Conservation (phyloP, 2,329 filamentous ascomycete genomes). For the Aspergillus quadrilineatus region DNA sequence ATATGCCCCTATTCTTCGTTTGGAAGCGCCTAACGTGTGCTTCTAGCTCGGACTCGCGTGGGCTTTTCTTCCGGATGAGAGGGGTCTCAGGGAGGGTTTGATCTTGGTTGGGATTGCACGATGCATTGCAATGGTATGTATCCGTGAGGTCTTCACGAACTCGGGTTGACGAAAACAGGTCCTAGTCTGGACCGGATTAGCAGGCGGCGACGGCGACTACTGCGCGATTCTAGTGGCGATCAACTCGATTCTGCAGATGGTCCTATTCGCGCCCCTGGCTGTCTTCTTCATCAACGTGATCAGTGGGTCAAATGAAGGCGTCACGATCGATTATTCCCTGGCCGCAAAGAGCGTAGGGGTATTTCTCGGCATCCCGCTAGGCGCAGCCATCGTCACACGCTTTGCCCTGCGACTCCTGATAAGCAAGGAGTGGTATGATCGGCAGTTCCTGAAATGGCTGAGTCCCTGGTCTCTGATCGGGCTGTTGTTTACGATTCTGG, state of each 20-base stretch:
- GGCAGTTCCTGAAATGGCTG: slow-evolving; percentile 66
- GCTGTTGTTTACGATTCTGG: slow-evolving; percentile 80
- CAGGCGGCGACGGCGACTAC: slow-evolving; percentile 76
- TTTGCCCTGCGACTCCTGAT: slow-evolving; percentile 57
- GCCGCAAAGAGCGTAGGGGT: slow-evolving; percentile 80
- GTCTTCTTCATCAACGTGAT: slow-evolving; percentile 71
- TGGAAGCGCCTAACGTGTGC: too few relatives aligned
- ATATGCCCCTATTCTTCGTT: background rate
- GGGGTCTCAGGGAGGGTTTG: slow-evolving; percentile 59
- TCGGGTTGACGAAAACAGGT: slow-evolving; percentile 39
- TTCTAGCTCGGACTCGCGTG: slow-evolving; percentile 48
- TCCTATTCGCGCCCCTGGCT: slow-evolving; percentile 68
- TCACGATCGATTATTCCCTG: slow-evolving; percentile 58
- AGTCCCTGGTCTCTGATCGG: slow-evolving; percentile 78
- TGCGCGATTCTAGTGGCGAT: slow-evolving; percentile 77
- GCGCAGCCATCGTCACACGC: slow-evolving; percentile 73
- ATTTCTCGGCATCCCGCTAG: slow-evolving; percentile 82
- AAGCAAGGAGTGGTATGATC: slow-evolving; percentile 63
- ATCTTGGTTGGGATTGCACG: slow-evolving; percentile 81
- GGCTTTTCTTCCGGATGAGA: slow-evolving; percentile 56
- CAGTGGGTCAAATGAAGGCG: slow-evolving; percentile 47
- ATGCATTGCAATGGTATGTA: slow-evolving; percentile 80
- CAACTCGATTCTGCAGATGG: slow-evolving; percentile 73
- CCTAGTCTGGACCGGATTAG: slow-evolving; percentile 74
- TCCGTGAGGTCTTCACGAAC: background rate